Percentiles rank a stretch among this genome's conserved stretches.
phyloP scores from a whole-genome alignment of 345 rosid genomes.

The Microthlaspi erraticum region DNA sequence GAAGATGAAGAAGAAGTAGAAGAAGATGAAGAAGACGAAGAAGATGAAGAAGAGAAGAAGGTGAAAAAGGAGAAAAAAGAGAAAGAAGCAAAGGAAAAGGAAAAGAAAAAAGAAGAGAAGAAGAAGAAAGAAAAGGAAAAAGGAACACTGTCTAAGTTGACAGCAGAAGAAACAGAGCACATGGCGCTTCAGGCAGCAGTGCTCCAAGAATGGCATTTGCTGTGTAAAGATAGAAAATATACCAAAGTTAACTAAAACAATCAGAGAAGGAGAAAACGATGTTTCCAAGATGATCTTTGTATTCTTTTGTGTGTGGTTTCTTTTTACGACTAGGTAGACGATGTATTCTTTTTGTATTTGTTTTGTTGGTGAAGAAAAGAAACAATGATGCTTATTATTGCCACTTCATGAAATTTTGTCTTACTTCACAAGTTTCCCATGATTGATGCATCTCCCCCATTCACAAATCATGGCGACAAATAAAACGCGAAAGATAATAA shows the following conservation, averaged over 20 bases:
- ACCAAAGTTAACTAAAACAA: constrained; percentile 49
- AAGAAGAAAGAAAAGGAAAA: constrained; percentile 66
- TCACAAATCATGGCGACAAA: not conserved
- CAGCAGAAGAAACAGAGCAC: constrained; percentile 97
- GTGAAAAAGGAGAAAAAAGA: constrained; percentile 57
- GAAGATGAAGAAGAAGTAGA: constrained; percentile 38
- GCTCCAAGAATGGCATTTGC: constrained; percentile 93
- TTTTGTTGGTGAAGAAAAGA: constrained; percentile 36
- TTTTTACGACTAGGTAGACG: constrained; percentile 14
- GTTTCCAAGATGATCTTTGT: constrained; percentile 23
- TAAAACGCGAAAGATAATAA: not conserved
- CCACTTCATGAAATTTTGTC: not conserved
- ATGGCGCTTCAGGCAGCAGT: constrained; percentile 95
- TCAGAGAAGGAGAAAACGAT: not conserved
- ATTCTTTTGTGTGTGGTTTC: constrained; percentile 38
- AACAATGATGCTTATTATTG: constrained; percentile 12
- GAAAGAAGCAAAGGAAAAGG: constrained; percentile 46
- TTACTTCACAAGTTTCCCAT: not conserved
- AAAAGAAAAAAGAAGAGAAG: constrained; percentile 46
- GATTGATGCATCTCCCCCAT: not conserved
- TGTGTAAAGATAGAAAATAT: constrained; percentile 75
- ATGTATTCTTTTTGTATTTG: not conserved
- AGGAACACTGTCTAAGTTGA: constrained; percentile 71
- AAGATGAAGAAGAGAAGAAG: constrained; percentile 53
- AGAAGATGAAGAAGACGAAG: constrained; percentile 41